Conservation (phyloP, 768 basidiomycete genomes). For the Serendipita sp. region DNA sequence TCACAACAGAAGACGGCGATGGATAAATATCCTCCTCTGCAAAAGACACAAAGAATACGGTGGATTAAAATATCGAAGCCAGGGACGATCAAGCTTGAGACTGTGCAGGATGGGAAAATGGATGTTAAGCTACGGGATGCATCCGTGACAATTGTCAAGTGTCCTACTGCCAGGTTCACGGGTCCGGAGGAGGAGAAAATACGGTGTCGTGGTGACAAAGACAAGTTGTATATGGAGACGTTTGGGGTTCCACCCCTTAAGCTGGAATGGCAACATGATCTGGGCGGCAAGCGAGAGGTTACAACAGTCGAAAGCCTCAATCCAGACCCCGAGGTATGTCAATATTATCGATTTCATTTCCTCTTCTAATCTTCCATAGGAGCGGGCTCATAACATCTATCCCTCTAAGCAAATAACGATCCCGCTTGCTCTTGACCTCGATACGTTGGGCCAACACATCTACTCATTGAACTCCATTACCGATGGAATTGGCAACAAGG, state of each 20-base stretch:
- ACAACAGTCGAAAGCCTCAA: constrained; percentile 79
- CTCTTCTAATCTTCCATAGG: neutral
- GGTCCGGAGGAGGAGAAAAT: constrained; percentile 27
- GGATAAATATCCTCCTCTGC: constrained; percentile 29
- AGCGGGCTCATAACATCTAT: constrained; percentile 6
- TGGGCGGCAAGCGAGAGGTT: constrained; percentile 48
- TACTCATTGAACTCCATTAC: constrained; percentile 67
- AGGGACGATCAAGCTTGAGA: constrained; percentile 58
- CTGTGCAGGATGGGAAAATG: constrained; percentile 40
- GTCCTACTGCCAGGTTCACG: constrained; percentile 58
- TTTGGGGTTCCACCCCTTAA: constrained; percentile 28
- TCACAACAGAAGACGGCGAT: constrained; percentile 9
- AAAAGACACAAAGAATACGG: constrained; percentile 57
- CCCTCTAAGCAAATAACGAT: constrained; percentile 42
- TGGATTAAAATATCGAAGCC: constrained; percentile 61
- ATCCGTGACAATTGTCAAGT: constrained; percentile 62
- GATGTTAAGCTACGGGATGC: constrained; percentile 56
- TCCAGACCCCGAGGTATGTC: constrained; percentile 27
- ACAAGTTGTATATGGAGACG: constrained; percentile 25
- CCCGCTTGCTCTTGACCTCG: constrained; percentile 49
- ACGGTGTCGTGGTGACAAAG: constrained; percentile 46
- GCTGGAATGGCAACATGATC: constrained; percentile 57
- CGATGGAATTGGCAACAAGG: constrained; percentile 67
- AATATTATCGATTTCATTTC: neutral
- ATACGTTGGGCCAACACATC: constrained; percentile 46